phyloP scores from a whole-genome alignment of 345 rosid species.

The Salix exigua region DNA sequence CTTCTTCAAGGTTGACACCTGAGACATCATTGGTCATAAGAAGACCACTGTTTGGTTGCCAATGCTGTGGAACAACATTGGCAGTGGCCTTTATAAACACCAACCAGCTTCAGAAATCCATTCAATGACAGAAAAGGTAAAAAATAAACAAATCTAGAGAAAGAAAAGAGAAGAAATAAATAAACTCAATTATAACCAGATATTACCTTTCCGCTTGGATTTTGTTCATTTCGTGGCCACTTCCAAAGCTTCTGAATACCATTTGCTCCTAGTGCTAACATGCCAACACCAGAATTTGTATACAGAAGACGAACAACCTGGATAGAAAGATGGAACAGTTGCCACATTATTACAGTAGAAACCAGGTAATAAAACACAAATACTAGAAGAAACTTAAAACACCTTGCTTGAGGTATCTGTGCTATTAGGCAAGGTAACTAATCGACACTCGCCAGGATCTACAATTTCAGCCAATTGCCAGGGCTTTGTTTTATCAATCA shows the following conservation, averaged over 20 bases:
- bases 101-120: conserved; percentile 20
- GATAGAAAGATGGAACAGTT: conserved; percentile 10
- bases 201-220: conserved; percentile 74
- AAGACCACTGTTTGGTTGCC: conserved; percentile 95
- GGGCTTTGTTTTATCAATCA: conserved; percentile 62
- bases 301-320: conserved; percentile 86
- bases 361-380: neutral
- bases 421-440: conserved; percentile 70
- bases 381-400: conserved; percentile 5
- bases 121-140: neutral
- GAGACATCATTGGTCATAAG: conserved; percentile 73
- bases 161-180: neutral
- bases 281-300: conserved; percentile 75
- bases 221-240: conserved; percentile 71
- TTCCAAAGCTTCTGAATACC: conserved; percentile 80
- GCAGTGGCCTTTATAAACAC: conserved; percentile 64
- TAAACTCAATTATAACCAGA: neutral
- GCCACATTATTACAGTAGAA: neutral
- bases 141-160: neutral
- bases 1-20: conserved; percentile 76
- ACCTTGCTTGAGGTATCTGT: conserved; percentile 84
- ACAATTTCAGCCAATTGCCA: conserved; percentile 78
- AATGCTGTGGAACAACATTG: conserved; percentile 65
- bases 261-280: conserved; percentile 78
- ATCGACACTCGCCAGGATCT: conserved; percentile 61